Evolutionary conservation across 768 basidiomycete genomes (phyloP).

Genomic region (Leccinellum albellum): DNA sequence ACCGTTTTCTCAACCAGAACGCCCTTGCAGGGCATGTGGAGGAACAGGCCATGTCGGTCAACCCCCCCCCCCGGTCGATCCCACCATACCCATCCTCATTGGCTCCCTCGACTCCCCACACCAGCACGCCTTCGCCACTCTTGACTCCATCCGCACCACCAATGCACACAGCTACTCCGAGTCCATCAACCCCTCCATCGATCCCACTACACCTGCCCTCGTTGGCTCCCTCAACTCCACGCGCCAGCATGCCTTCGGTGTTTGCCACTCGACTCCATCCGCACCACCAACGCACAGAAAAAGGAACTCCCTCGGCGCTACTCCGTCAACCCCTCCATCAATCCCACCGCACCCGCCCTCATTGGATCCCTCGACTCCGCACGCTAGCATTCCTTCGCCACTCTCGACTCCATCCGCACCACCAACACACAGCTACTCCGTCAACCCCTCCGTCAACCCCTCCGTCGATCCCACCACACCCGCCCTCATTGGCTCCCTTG

Average conservation of each 20-base stretch:
- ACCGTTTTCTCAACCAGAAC: constrained; percentile 87
- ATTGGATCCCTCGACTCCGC: constrained; percentile 78
- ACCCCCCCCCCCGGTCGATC: constrained; percentile 90
- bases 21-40: constrained; percentile 97
- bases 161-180: no score
- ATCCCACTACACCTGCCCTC: constrained; percentile 67
- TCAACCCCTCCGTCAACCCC: constrained; percentile 90
- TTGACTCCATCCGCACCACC: no score
- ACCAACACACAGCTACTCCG: no score
- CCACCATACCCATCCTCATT: constrained; percentile 66
- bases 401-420: no score
- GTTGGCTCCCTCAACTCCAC: constrained; percentile 78
- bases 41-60: constrained; percentile 93
- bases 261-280: no score
- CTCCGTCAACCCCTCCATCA: constrained; percentile 90
- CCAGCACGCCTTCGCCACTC: no score
- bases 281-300: no score
- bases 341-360: constrained; percentile 67
- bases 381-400: no score
- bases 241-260: no score
- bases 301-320: constrained; percentile 82
- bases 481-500: constrained; percentile 70
- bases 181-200: constrained; percentile 90
- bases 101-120: constrained; percentile 80
- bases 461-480: constrained; percentile 79